Conservation (phyloP, 2,329 filamentous ascomycete species). For the Aspergillus intermedius region DNA sequence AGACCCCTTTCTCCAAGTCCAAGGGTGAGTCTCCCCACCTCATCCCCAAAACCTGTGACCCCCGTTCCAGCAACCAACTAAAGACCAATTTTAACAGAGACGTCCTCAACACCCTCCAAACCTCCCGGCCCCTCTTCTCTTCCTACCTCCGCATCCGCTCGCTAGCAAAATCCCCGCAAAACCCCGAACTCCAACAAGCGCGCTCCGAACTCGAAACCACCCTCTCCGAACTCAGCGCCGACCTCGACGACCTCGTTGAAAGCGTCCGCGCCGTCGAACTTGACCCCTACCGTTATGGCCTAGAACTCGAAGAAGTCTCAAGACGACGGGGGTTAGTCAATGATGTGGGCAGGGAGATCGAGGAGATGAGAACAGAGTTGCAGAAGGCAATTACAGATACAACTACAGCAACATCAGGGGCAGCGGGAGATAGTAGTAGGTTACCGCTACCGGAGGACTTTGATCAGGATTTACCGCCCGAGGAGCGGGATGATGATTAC, state of each 20-base stretch:
- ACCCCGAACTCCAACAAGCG: conserved; percentile 62
- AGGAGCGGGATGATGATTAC: conserved; percentile 50
- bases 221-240: conserved; percentile 67
- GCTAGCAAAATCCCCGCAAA: conserved; percentile 62
- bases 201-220: conserved; percentile 72
- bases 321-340: conserved; percentile 75
- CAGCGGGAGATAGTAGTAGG: conserved; percentile 30
- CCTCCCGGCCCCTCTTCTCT: conserved; percentile 78
- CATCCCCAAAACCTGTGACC: neutral
- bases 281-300: conserved; percentile 78
- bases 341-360: conserved; percentile 82
- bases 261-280: conserved; percentile 82
- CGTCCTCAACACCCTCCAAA: conserved; percentile 74
- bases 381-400: conserved; percentile 49
- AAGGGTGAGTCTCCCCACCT: conserved; percentile 30
- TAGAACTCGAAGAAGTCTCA: conserved; percentile 74
- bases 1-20: conserved; percentile 45
- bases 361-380: conserved; percentile 81
- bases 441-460: conserved; percentile 57
- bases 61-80: conserved; percentile 5
- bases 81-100: conserved; percentile 53
- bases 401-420: conserved; percentile 29
- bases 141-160: conserved; percentile 95
- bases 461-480: conserved; percentile 34
- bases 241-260: conserved; percentile 80